Evolutionary conservation across 768 basidiomycete genomes (phyloP), one percentile per base, ranked within the genome.

Genomic region (Calocybe gangraenosa): DNA sequence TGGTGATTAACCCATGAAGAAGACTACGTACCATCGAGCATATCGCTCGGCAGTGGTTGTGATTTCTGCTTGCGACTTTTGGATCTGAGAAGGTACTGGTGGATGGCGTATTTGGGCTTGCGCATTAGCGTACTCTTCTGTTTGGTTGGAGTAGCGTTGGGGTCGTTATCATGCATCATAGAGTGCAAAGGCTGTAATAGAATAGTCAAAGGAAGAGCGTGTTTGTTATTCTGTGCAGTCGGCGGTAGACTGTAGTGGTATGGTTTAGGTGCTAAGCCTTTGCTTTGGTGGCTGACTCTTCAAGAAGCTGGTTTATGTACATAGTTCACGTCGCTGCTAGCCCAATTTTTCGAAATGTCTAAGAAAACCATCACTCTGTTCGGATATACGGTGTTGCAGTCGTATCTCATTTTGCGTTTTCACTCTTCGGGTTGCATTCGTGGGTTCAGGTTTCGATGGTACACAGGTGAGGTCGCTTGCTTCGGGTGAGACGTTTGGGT

Each of bases 401-500:
- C n/a, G n/a, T n/a, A n/a, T n/a, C 19, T 13, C 1, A 15, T 17
- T 21, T 8, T 14, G 20, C 15, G 17, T n/a, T 47, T 35, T 6
- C n/a, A n/a, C 31, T 0, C 42, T 28, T 9, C 40, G 49, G 50
- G 57, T 64, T 34, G 48, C 57, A 0, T 58, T 63, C 49, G n/a
- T 15, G 15, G 61, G 61, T 11, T 63, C 62, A 1, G 58, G 60
- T 43, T 51, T 48, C 18, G 39, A 44, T 0, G 61, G 59, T 13
- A 58, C 51, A 7, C 64, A 66, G 15, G 55, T 67, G 15, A 47
- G 47, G 14, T 38, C 52, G 32, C 60, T 68, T 15, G 53, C 53
- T 1, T 55, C 57, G 1, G 65, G 64, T 2, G 49, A 56, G 30
- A 65, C 55, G 1, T 68, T 70, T 40, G 66, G 66, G 65, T 66